These are phyloP conservation scores for Chalciporus pseudorubinellus DNA, from an alignment of 768 basidiomycete species.

Conservation along the genomic window DNA sequence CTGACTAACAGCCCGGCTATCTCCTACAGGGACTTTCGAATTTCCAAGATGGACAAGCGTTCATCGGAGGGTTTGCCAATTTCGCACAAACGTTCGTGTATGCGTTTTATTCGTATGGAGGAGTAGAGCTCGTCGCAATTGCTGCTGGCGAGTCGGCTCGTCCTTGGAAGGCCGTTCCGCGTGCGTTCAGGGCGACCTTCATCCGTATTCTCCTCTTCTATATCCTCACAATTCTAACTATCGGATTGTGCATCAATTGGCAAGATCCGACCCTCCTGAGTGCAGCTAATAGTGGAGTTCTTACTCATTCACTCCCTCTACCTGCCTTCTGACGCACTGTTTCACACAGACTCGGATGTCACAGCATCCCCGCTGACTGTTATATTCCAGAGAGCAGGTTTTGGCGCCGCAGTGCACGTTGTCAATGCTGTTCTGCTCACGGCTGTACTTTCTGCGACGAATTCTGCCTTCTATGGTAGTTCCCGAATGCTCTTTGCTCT, in stretches of 20 bases:
- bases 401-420: constrained; percentile 59
- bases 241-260: constrained; percentile 64
- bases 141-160: constrained; percentile 69
- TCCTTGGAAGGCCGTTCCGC: constrained; percentile 61
- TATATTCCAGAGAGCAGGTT: constrained; percentile 59
- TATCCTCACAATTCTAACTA: constrained; percentile 59
- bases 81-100: constrained; percentile 62
- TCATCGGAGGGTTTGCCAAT: constrained; percentile 50
- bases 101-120: constrained; percentile 68
- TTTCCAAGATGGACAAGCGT: constrained; percentile 48
- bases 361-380: constrained; percentile 62
- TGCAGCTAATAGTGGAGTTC: constrained; percentile 40
- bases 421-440: constrained; percentile 68
- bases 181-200: constrained; percentile 67
- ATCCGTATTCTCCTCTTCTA: constrained; percentile 66
- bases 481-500: constrained; percentile 60
- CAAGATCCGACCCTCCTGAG: constrained; percentile 51
- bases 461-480: constrained; percentile 64
- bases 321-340: not conserved
- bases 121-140: constrained; percentile 67
- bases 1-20: no score
- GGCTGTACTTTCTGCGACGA: constrained; percentile 61
- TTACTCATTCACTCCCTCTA: not conserved
- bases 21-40: constrained; percentile 45
- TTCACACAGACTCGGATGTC: constrained; percentile 42